Conservation (phyloP, 2,329 filamentous ascomycete genomes). For the Dactylellina drechsleri region DNA sequence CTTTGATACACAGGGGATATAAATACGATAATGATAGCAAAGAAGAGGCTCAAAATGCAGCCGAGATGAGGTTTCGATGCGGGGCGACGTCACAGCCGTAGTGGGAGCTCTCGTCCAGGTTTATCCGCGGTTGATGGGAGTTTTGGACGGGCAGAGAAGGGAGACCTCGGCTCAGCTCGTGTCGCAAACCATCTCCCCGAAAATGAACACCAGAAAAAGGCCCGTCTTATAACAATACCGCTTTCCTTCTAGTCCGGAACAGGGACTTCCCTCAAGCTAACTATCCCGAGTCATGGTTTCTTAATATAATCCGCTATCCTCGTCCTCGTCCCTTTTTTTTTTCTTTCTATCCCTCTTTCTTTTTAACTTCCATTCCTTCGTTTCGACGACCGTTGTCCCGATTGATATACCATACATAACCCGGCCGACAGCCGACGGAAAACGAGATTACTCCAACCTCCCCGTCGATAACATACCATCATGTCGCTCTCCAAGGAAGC, state of each 20-base stretch:
- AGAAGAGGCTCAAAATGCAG: neutral
- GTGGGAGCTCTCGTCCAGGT: neutral
- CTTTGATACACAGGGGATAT: neutral
- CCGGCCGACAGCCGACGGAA: slow-evolving; percentile 32
- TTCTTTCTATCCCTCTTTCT: slow-evolving; percentile 16
- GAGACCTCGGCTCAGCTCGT: slow-evolving; percentile 37
- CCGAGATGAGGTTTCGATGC: slow-evolving; percentile 9
- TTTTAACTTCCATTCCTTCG: neutral
- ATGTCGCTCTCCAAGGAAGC: slow-evolving; percentile 70
- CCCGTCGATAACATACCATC: neutral
- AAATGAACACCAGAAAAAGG: slow-evolving; percentile 2
- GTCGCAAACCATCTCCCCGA: slow-evolving; percentile 33
- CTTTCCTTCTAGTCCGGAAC: no score
- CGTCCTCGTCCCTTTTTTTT: slow-evolving; percentile 11
- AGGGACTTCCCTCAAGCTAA: no score
- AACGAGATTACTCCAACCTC: neutral
- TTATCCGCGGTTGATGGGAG: slow-evolving; percentile 47
- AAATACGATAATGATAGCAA: slow-evolving; percentile 2
- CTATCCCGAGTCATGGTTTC: slow-evolving; percentile 30
- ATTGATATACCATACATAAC: neutral
- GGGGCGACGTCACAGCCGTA: slow-evolving; percentile 42
- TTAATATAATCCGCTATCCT: neutral
- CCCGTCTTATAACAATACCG: neutral
- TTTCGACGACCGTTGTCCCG: neutral
- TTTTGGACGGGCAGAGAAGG: no score